Conservation (phyloP, 2,329 filamentous ascomycete genomes). For the Pseudocercospora vitis region DNA sequence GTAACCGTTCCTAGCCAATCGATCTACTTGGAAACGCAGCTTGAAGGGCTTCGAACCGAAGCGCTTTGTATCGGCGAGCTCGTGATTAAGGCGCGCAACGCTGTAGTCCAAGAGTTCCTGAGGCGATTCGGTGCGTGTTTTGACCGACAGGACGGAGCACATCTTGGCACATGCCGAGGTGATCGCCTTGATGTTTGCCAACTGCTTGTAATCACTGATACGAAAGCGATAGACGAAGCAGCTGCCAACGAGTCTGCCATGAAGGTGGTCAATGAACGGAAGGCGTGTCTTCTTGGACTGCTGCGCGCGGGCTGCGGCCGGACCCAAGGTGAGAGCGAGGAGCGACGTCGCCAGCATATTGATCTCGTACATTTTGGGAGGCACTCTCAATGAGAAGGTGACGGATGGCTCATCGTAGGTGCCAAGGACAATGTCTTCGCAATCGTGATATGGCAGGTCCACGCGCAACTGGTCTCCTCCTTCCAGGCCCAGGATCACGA, state of each 20-base stretch:
- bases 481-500: constrained; percentile 28
- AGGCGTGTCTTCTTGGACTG: constrained; percentile 35
- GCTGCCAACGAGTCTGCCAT: constrained; percentile 44
- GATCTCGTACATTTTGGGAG: constrained; percentile 44
- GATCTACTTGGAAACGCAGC: constrained; percentile 63
- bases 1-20: constrained; percentile 62
- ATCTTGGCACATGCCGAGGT: constrained; percentile 34
- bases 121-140: constrained; percentile 23
- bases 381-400: constrained; percentile 40
- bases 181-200: constrained; percentile 28
- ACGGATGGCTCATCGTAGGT: constrained; percentile 36
- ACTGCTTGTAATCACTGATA: constrained; percentile 27
- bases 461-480: constrained; percentile 36
- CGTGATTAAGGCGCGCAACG: constrained; percentile 37
- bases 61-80: constrained; percentile 33
- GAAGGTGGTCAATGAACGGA: constrained; percentile 39
- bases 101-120: constrained; percentile 14
- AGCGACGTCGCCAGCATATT: constrained; percentile 10
- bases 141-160: constrained; percentile 34
- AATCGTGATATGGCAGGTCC: constrained; percentile 46
- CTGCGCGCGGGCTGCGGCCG: constrained; percentile 21
- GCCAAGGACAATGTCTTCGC: constrained; percentile 42
- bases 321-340: constrained; percentile 14
- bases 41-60: constrained; percentile 50
- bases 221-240: constrained; percentile 53